Base-by-base conservation (phyloP, 2,329 filamentous ascomycete species). In the Orbilia ellipsospora region DNA sequence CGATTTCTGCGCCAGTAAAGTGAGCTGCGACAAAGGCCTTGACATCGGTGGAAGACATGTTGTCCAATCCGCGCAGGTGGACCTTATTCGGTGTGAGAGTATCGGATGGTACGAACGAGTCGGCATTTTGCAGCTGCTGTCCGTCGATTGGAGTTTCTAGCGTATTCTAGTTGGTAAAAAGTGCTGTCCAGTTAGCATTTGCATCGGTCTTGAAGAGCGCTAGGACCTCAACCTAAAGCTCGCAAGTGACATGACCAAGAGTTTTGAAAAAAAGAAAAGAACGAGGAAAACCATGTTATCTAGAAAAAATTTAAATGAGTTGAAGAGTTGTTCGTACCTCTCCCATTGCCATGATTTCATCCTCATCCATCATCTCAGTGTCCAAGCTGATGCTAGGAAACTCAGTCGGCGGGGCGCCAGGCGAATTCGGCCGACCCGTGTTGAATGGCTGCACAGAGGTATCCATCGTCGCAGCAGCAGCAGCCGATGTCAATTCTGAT, bases 1-100 rank as follows among this genome's bases (percentile, higher is more conserved):
- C 84, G 68, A 89, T 85, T 62, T 84, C 80, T 66, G 86, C 85
- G 13, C 82, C 81, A 42, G 85, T 83, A 80, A 87, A 93, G 81
- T 95, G 88, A 77, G 92, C 86, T 56, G 85, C 83, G 7, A 92
- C 88, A 79, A 93, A 97, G 73, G 87, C 85, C 79, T 91, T 90
- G 79, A 98, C 90, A 77, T 97, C 89, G 66, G 89, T 87, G 28
- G 93, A 93, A 36, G 90, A 92, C 81, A 98, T 85, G 51, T 90
- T 88, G 80, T 96, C 91, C 2, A 98, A 86, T 18, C 94, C 94
- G 73, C 89, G 88, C 62, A 99, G 84, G 82, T 97, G 90, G n/a
- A 97, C 83, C 81, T 95, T 95, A 80, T 88, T 85, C 16, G 85
- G 85, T 8, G 83, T 80, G 2, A 83, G 20, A 23, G 28, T 40